These are phyloP conservation scores for Botryotinia convoluta DNA, from an alignment of 2,329 filamentous ascomycete species.

Conservation along the genomic window DNA sequence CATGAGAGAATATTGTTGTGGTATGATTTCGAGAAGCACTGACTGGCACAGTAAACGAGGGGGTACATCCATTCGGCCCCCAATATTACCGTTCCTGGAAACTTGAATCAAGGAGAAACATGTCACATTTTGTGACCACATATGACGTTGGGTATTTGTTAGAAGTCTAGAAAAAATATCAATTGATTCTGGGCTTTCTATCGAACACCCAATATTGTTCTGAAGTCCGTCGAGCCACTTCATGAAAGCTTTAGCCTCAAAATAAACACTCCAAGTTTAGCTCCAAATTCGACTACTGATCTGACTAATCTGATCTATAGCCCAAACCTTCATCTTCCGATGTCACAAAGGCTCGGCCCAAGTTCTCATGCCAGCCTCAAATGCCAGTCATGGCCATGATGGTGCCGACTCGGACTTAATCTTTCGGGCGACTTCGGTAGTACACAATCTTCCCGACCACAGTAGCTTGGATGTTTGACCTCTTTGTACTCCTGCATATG, in stretches of 20 bases:
- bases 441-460: background rate
- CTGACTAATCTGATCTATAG: background rate
- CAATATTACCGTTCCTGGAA: constrained; percentile 6
- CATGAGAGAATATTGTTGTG: constrained; percentile 8
- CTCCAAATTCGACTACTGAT: background rate
- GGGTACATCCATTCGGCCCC: constrained; percentile 15
- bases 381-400: background rate
- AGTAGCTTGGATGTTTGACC: background rate
- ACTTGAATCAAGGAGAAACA: constrained; percentile 4
- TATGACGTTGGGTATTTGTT: background rate
- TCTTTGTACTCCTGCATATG: constrained; percentile 10
- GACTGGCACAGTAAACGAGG: constrained; percentile 1
- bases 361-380: background rate
- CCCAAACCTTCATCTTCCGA: background rate
- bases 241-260: background rate
- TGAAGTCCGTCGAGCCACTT: background rate
- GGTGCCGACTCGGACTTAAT: background rate
- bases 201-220: background rate
- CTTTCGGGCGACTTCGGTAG: background rate
- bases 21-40: constrained; percentile 14
- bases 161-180: background rate
- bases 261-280: background rate
- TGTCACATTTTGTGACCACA: constrained; percentile 7
- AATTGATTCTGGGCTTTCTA: background rate
- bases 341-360: background rate